Conservation (phyloP, 306 rosid species). For the Herpetospermum pedunculosum region DNA sequence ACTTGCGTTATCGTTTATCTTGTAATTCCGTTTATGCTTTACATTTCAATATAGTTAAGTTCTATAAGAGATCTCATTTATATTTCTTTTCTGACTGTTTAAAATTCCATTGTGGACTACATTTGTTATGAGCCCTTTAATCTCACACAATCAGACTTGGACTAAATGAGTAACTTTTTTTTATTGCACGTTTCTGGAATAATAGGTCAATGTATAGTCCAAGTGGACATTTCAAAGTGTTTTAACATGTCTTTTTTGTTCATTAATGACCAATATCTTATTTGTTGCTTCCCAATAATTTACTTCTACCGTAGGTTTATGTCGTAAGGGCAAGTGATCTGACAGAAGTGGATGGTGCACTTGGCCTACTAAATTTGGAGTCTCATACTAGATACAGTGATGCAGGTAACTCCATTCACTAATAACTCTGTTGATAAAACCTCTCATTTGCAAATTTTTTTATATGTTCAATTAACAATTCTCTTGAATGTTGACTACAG, state of each 20-base stretch:
- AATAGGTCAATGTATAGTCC: neutral
- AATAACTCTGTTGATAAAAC: slow-evolving; percentile 1
- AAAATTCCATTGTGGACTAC: neutral
- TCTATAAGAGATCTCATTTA: neutral
- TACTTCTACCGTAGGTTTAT: slow-evolving; percentile 38
- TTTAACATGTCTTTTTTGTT: neutral
- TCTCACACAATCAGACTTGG: neutral
- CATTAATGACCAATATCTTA: neutral
- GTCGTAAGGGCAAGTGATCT: slow-evolving; percentile 41
- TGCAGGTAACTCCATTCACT: slow-evolving; percentile 39
- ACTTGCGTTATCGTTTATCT: too few relatives aligned
- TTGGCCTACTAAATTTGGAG: slow-evolving; percentile 32
- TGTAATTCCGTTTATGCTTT: too few relatives aligned
- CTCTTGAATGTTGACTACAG: slow-evolving; percentile 18
- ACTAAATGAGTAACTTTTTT: neutral
- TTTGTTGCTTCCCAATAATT: slow-evolving; percentile 2
- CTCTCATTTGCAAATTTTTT: slow-evolving; percentile 2
- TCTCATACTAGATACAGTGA: slow-evolving; percentile 25
- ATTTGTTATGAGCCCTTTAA: neutral
- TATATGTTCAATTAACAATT: slow-evolving; percentile 1
- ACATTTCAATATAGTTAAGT: too few relatives aligned
- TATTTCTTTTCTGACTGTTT: neutral
- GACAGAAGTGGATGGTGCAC: slow-evolving; percentile 52
- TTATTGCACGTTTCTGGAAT: neutral
- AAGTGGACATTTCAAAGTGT: neutral